Conservation (phyloP, 2,329 filamentous ascomycete genomes). For the Alternaria metachromatica region DNA sequence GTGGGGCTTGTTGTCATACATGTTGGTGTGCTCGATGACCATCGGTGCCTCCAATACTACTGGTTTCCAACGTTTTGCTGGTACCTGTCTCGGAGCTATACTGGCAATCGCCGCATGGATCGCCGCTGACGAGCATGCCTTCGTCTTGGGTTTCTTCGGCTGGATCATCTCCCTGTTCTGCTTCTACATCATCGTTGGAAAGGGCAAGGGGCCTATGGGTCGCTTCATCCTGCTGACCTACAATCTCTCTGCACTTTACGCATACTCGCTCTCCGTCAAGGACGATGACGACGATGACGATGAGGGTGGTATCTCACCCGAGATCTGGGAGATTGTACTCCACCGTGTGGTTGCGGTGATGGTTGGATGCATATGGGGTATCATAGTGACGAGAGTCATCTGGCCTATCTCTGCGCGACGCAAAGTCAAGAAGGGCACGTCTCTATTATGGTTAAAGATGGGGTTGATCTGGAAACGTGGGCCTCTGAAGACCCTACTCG, state of each 20-base stretch:
- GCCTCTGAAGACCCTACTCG: slow-evolving; percentile 74
- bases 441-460: slow-evolving; percentile 92
- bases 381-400: slow-evolving; percentile 85
- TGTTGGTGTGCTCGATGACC: slow-evolving; percentile 98
- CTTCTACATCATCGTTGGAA: slow-evolving; percentile 87
- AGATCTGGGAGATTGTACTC: slow-evolving; percentile 85
- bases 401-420: slow-evolving; percentile 92
- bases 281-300: slow-evolving; percentile 82
- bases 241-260: slow-evolving; percentile 92
- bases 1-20: slow-evolving; percentile 96
- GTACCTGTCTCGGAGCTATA: slow-evolving; percentile 80
- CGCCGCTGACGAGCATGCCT: slow-evolving; percentile 74
- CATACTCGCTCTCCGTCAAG: slow-evolving; percentile 83
- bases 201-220: slow-evolving; percentile 85
- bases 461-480: slow-evolving; percentile 96
- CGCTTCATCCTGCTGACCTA: slow-evolving; percentile 95
- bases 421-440: slow-evolving; percentile 88
- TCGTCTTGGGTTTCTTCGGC: slow-evolving; percentile 78
- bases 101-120: slow-evolving; percentile 82
- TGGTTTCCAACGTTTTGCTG: slow-evolving; percentile 82
- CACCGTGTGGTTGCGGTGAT: slow-evolving; percentile 89
- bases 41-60: slow-evolving; percentile 96
- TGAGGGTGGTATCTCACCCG: slow-evolving; percentile 81
- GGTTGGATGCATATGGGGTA: slow-evolving; percentile 87
- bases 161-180: slow-evolving; percentile 82